Conservation (phyloP, 2,329 filamentous ascomycete species). For the Colletotrichum somersetense region DNA sequence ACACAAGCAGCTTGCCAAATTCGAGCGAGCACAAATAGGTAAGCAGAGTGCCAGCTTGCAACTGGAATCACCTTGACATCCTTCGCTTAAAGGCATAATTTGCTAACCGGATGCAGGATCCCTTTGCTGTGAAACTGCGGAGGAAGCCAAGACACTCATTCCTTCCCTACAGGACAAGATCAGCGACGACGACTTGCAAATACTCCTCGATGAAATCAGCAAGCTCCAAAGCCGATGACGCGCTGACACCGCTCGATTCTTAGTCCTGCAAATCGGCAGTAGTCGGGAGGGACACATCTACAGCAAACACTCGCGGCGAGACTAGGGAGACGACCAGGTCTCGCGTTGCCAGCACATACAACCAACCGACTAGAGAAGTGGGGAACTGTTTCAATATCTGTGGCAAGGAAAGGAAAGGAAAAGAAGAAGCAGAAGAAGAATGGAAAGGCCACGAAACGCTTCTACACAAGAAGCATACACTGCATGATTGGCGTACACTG, state of each 20-base stretch:
- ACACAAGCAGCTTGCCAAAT: conserved; percentile 85
- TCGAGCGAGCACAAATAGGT: conserved; percentile 95
- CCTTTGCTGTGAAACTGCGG: conserved; percentile 89
- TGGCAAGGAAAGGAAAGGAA: not conserved
- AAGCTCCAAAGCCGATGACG: conserved; percentile 70
- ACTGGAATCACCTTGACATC: not conserved
- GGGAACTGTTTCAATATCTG: not conserved
- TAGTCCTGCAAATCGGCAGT: not conserved
- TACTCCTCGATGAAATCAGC: conserved; percentile 89
- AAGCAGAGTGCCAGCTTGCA: conserved; percentile 46
- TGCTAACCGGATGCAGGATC: conserved; percentile 70
- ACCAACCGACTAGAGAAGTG: not conserved
- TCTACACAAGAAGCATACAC: conserved; percentile 29
- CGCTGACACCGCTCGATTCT: not conserved
- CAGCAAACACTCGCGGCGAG: not conserved
- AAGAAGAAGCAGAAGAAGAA: conserved; percentile 19
- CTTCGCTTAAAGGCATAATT: not conserved
- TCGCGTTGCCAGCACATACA: not conserved
- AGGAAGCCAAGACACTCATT: conserved; percentile 97
- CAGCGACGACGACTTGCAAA: conserved; percentile 86
- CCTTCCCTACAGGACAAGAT: conserved; percentile 92
- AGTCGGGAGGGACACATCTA: not conserved
- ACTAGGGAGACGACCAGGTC: not conserved
- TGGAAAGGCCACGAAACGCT: conserved; percentile 22
- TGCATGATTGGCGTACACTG: conserved; percentile 42